Percentiles rank a stretch among this genome's conserved stretches.
phyloP scores from a whole-genome alignment of 345 rosid genomes.

The Brassica juncea region DNA sequence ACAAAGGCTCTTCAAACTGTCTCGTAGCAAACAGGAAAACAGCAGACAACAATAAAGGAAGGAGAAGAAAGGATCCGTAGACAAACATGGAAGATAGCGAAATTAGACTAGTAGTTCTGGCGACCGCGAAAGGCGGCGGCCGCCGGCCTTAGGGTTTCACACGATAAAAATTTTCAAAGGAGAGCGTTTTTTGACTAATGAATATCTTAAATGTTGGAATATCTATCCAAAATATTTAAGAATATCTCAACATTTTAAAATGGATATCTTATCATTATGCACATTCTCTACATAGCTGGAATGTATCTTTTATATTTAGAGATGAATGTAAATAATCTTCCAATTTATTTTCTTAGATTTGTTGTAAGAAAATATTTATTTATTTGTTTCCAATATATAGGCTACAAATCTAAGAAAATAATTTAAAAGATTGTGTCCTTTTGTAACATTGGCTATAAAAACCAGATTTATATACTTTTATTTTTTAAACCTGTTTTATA shows the following conservation, averaged over 20 bases:
- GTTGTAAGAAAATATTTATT: neutral
- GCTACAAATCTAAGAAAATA: neutral
- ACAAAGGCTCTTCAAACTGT: no score
- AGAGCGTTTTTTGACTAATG: no score
- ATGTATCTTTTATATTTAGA: neutral
- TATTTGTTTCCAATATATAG: neutral
- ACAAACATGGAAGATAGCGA: neutral
- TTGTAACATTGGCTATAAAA: neutral
- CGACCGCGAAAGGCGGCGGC: neutral
- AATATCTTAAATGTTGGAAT: no score
- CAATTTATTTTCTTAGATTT: no score
- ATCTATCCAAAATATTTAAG: neutral
- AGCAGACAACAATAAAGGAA: neutral
- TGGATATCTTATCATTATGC: neutral
- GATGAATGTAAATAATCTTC: neutral
- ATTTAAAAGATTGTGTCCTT: no score
- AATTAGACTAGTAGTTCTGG: neutral
- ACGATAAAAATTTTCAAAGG: no score
- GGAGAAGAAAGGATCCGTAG: neutral
- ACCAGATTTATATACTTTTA: neutral
- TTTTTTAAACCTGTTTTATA: neutral
- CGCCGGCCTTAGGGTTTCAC: neutral
- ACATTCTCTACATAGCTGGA: neutral
- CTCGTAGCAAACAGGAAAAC: no score
- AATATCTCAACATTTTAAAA: neutral